Conservation (phyloP, 108 stramenopile genomes). For the Halocafeteria seosinensis region DNA sequence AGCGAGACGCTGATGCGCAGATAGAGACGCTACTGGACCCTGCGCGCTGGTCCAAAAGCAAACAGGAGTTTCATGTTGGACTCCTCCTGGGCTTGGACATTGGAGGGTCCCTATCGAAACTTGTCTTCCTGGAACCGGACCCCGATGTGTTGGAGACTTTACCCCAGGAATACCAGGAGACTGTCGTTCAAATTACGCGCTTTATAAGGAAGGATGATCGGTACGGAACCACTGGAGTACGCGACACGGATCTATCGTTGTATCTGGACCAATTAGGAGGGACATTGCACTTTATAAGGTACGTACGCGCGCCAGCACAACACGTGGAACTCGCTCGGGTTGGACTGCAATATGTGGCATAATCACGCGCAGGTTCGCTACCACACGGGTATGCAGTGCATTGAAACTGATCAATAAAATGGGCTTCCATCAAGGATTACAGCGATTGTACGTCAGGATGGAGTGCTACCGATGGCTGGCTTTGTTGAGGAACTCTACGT, state of each 20-base stretch:
- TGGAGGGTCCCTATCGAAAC: conserved; percentile 82
- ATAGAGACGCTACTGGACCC: too few species aligned
- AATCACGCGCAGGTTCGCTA: not conserved
- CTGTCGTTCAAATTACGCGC: conserved; percentile 47
- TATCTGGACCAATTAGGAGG: conserved; percentile 70
- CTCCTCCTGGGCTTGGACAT: conserved; percentile 60
- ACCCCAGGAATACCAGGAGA: conserved; percentile 37
- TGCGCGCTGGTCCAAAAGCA: too few species aligned
- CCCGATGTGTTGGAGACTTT: conserved; percentile 30
- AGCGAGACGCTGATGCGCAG: too few species aligned
- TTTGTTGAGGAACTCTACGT: conserved; percentile 15
- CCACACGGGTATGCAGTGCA: too few species aligned
- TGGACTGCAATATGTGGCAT: not conserved
- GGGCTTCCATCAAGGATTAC: too few species aligned
- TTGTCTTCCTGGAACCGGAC: conserved; percentile 78
- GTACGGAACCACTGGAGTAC: conserved; percentile 33
- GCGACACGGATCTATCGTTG: conserved; percentile 64
- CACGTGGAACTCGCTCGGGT: conserved; percentile 52
- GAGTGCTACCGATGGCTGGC: not conserved
- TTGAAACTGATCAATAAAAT: too few species aligned
- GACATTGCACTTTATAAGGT: conserved; percentile 79
- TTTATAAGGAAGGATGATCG: conserved; percentile 19
- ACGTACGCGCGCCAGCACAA: conserved; percentile 88
- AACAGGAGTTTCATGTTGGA: too few species aligned
- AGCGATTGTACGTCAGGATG: too few species aligned